These are phyloP conservation scores for Irineochytrium annulatum DNA, from an alignment of 192 early-diverging fungal species.

Conservation along the genomic window DNA sequence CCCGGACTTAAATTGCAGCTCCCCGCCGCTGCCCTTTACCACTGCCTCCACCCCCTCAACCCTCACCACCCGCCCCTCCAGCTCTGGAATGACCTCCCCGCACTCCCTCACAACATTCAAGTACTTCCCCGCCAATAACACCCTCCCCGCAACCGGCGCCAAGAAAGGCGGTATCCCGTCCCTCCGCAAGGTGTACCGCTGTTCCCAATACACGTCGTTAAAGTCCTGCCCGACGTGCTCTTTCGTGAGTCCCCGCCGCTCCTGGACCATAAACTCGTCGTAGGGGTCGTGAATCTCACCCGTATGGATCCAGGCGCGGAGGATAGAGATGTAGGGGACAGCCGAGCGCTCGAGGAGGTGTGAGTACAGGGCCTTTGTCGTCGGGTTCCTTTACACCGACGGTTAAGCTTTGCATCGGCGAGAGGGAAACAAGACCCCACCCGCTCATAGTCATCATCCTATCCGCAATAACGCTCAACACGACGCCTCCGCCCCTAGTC, in stretches of 20 bases:
- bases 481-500: slow-evolving; percentile 67
- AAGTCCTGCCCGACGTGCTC: slow-evolving; percentile 60
- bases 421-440: slow-evolving; percentile 35
- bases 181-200: slow-evolving; percentile 63
- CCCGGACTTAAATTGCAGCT: not conserved
- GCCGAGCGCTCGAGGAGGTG: slow-evolving; percentile 73
- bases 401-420: not conserved
- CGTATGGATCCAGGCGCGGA: slow-evolving; percentile 81
- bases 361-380: slow-evolving; percentile 69
- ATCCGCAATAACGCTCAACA: slow-evolving; percentile 71
- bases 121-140: slow-evolving; percentile 90
- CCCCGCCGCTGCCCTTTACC: slow-evolving; percentile 13
- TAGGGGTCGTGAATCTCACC: slow-evolving; percentile 86
- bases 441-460: slow-evolving; percentile 64
- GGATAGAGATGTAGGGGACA: slow-evolving; percentile 77
- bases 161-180: slow-evolving; percentile 74
- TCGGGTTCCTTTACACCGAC: slow-evolving; percentile 11
- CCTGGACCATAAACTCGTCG: slow-evolving; percentile 91
- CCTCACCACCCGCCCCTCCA: not conserved
- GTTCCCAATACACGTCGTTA: slow-evolving; percentile 81
- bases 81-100: slow-evolving; percentile 39
- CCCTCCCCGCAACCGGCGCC: slow-evolving; percentile 68
- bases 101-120: slow-evolving; percentile 89
- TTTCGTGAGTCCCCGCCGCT: slow-evolving; percentile 40
- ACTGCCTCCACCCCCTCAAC: slow-evolving; percentile 12